Percentiles rank a stretch among this genome's conserved stretches.
Conservation (phyloP, 305 asterid genomes). For the Plantago coronopus region DNA sequence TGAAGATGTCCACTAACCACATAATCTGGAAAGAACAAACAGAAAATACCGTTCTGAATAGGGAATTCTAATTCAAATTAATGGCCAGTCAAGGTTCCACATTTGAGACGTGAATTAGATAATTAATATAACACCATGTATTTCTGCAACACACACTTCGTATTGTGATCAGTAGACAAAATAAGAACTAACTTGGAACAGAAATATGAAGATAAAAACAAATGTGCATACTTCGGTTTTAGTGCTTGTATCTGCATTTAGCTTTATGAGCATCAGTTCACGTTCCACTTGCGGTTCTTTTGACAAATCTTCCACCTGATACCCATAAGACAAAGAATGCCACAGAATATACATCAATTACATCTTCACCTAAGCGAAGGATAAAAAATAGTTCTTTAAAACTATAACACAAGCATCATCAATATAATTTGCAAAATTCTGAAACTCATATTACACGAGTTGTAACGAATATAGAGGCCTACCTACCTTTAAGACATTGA, state of each 20-base stretch:
- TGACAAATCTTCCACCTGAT: constrained; percentile 81
- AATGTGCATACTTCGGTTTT: constrained; percentile 54
- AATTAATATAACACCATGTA: no score
- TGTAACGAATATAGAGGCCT: neutral
- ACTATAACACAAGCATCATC: neutral
- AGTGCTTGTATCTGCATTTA: constrained; percentile 57
- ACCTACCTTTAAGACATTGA: constrained; percentile 74
- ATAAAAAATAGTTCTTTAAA: neutral
- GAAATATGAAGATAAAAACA: neutral
- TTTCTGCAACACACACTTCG: no score
- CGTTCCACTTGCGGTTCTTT: constrained; percentile 85
- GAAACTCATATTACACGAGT: no score
- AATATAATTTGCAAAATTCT: constrained; percentile 4
- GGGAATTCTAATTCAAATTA: neutral
- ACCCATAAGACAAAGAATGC: constrained; percentile 19
- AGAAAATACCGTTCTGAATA: constrained; percentile 17
- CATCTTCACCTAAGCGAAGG: neutral
- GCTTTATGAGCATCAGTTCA: constrained; percentile 80
- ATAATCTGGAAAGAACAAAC: constrained; percentile 50
- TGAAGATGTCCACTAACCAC: constrained; percentile 75
- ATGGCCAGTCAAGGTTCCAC: constrained; percentile 1
- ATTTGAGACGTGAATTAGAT: neutral
- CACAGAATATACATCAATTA: constrained; percentile 11
- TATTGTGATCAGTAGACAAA: no score
- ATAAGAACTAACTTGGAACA: constrained; percentile 17